phyloP scores from a whole-genome alignment of 768 basidiomycete species.

The Exidia glandulosa region DNA sequence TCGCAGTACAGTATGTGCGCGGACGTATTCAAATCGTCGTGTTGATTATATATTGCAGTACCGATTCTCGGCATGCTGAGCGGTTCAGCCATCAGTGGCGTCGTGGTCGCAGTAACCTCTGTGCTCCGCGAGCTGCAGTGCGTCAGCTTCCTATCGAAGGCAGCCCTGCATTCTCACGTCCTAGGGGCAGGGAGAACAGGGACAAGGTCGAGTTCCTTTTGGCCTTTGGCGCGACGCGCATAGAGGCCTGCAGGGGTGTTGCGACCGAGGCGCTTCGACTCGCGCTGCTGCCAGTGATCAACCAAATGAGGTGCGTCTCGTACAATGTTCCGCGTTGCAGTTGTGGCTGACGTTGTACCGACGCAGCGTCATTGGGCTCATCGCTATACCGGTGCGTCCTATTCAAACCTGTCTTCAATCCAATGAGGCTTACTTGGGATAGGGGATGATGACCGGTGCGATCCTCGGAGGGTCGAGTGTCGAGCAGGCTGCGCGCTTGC shows the following conservation, averaged over 20 bases:
- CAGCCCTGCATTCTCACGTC: neutral
- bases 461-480: slow-evolving; percentile 80
- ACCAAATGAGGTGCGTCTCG: slow-evolving; percentile 61
- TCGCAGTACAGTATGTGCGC: slow-evolving; percentile 59
- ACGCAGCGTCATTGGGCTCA: slow-evolving; percentile 58
- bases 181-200: slow-evolving; percentile 49
- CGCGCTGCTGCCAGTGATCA: slow-evolving; percentile 71
- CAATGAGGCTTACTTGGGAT: neutral
- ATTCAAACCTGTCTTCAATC: neutral
- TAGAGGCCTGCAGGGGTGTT: slow-evolving; percentile 75
- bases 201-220: slow-evolving; percentile 83
- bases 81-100: slow-evolving; percentile 64
- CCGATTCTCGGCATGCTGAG: slow-evolving; percentile 82
- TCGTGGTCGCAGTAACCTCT: slow-evolving; percentile 58
- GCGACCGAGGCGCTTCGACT: slow-evolving; percentile 68
- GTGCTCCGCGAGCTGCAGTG: slow-evolving; percentile 71
- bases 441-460: slow-evolving; percentile 86
- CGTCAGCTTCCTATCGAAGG: slow-evolving; percentile 14
- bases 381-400: slow-evolving; percentile 43
- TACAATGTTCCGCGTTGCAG: neutral
- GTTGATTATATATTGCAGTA: slow-evolving; percentile 29
- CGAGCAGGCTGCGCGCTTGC: slow-evolving; percentile 73
- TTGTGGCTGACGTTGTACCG: neutral
- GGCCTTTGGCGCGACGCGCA: slow-evolving; percentile 73
- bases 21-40: neutral